These are phyloP conservation scores for Posidonia australis DNA, from an alignment of 106 monocot genomes.

Conservation along the genomic window DNA sequence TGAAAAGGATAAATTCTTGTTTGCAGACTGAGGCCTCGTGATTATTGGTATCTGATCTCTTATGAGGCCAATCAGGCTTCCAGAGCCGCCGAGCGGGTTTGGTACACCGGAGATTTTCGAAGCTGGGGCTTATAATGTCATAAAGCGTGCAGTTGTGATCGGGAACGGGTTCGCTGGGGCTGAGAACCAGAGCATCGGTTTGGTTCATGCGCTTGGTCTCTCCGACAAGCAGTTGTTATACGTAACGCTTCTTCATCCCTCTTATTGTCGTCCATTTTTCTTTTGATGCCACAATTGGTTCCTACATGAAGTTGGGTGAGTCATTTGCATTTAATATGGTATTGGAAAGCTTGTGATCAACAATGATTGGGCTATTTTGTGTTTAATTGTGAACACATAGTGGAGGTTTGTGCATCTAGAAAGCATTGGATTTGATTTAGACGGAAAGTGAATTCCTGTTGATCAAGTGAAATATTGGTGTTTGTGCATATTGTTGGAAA, in stretches of 20 bases:
- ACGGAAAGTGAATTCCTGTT: no score
- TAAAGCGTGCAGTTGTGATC: conserved; percentile 81
- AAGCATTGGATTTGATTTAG: no score
- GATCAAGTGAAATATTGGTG: no score
- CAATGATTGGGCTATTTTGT: no score
- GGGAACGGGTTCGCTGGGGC: conserved; percentile 81
- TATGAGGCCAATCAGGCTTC: conserved; percentile 9
- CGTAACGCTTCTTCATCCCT: conserved; percentile 18
- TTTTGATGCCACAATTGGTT: neutral
- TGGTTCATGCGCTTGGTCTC: conserved; percentile 90
- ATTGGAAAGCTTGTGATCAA: conserved; percentile 1
- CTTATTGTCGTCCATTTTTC: neutral
- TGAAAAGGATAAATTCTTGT: no score
- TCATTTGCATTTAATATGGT: neutral
- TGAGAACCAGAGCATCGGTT: conserved; percentile 87
- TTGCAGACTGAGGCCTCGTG: no score
- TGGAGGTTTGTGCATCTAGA: no score
- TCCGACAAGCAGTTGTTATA: conserved; percentile 47
- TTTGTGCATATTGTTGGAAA: no score
- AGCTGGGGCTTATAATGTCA: conserved; percentile 47
- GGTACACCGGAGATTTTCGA: conserved; percentile 93
- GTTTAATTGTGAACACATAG: no score
- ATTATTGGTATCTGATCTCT: neutral
- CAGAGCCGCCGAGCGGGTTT: conserved; percentile 50
- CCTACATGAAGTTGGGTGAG: no score